Conservation (phyloP, 495 filamentous ascomycete species). For the Trichoderma asperelloides region DNA sequence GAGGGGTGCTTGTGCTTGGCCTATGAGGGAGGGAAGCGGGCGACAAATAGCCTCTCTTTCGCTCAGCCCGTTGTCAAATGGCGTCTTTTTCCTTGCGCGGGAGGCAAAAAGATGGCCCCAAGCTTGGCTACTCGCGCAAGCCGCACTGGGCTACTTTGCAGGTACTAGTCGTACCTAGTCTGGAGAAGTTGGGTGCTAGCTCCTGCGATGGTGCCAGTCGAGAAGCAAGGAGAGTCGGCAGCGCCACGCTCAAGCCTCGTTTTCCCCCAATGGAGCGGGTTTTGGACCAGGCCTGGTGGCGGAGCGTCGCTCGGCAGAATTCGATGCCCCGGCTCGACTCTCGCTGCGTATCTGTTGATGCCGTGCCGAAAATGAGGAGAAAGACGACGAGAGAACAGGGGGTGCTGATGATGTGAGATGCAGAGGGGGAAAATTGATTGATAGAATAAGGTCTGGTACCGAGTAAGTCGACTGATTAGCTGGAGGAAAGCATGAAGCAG, state of each 20-base stretch:
- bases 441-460: neutral
- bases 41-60: neutral
- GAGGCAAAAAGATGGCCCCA: neutral
- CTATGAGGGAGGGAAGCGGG: neutral
- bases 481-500: neutral
- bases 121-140: neutral
- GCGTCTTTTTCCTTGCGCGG: neutral
- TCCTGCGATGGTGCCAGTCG: neutral
- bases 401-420: slow-evolving; percentile 1
- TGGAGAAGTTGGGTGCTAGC: neutral
- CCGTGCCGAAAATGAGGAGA: slow-evolving; percentile 4
- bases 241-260: slow-evolving; percentile 7
- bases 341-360: neutral
- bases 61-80: neutral
- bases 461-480: neutral
- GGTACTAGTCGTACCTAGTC: neutral
- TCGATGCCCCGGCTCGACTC: neutral
- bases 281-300: neutral
- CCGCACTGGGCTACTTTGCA: neutral
- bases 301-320: slow-evolving; percentile 8
- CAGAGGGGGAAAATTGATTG: neutral
- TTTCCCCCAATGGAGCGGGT: neutral
- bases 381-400: neutral
- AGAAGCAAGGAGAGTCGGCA: neutral
- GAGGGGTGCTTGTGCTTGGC: neutral